A percentile compares a stretch with the other conserved stretches of the same genome.
Conservation (phyloP, 2,329 filamentous ascomycete genomes). For the Mycosphaerella arachidis region DNA sequence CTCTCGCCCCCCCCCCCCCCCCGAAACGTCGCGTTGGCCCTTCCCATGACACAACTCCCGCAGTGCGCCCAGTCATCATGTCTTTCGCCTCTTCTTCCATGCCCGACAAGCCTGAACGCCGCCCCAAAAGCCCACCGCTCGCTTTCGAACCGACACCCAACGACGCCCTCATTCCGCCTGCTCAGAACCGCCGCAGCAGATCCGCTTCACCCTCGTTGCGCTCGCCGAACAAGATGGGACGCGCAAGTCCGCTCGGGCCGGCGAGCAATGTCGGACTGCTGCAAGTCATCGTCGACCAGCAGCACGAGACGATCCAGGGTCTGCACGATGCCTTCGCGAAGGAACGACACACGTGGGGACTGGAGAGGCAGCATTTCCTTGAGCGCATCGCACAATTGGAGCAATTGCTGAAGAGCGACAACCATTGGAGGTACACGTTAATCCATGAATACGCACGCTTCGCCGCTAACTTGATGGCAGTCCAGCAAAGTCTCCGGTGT, state of each 20-base stretch:
- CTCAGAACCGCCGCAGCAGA: conserved; percentile 7
- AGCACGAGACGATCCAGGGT: conserved; percentile 29
- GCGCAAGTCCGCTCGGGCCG: conserved; percentile 16
- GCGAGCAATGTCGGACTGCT: conserved; percentile 17
- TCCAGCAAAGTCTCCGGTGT: conserved; percentile 33
- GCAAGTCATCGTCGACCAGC: conserved; percentile 34
- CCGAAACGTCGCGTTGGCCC: not conserved
- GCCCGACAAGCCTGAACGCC: not conserved
- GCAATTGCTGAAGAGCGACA: conserved; percentile 30
- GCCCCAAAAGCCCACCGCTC: conserved; percentile 33
- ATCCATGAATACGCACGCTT: not conserved
- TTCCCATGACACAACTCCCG: not conserved
- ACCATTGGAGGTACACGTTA: conserved; percentile 26
- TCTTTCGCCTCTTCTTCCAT: not conserved
- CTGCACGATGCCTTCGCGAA: conserved; percentile 34
- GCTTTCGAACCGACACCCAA: conserved; percentile 35
- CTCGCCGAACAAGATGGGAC: conserved; percentile 22
- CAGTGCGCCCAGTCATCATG: not conserved
- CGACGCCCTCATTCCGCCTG: conserved; percentile 31
- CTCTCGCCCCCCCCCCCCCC: too few relatives aligned
- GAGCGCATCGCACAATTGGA: conserved; percentile 34
- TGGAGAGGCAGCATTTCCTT: conserved; percentile 31
- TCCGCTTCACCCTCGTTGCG: conserved; percentile 6
- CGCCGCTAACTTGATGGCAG: conserved; percentile 19
- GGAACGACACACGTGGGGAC: conserved; percentile 32